Conservation (phyloP, 2,329 filamentous ascomycete genomes). For the Fusarium napiforme region DNA sequence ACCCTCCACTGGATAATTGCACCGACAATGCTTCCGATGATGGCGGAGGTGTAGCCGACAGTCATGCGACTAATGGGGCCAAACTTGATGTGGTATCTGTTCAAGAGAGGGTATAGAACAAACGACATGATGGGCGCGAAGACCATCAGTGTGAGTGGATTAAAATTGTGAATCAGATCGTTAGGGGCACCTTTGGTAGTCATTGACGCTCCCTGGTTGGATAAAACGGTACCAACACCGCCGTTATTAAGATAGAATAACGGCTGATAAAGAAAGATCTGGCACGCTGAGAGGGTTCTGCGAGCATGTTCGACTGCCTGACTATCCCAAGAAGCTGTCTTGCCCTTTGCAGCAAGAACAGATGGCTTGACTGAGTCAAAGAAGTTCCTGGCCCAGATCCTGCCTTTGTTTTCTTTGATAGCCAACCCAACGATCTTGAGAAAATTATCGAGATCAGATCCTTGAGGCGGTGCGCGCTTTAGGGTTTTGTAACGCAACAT, state of each 20-base stretch:
- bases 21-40: background rate
- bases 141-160: constrained; percentile 68
- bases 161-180: constrained; percentile 69
- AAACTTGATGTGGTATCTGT: constrained; percentile 63
- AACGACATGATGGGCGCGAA: constrained; percentile 45
- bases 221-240: background rate
- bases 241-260: background rate
- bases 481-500: background rate
- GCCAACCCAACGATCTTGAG: background rate
- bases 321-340: background rate
- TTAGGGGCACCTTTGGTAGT: constrained; percentile 65
- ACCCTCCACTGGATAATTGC: background rate
- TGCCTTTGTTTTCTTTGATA: background rate
- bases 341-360: background rate
- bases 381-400: background rate
- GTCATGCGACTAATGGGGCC: constrained; percentile 68
- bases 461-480: background rate
- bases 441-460: background rate
- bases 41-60: constrained; percentile 65
- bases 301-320: background rate
- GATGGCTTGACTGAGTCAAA: background rate
- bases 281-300: background rate
- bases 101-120: constrained; percentile 66
- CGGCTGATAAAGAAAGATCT: background rate
- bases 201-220: constrained; percentile 38